Evolutionary conservation across 1,284 basidiomycete species (phyloP).

Genomic region (Fomitopsis pinicola): DNA sequence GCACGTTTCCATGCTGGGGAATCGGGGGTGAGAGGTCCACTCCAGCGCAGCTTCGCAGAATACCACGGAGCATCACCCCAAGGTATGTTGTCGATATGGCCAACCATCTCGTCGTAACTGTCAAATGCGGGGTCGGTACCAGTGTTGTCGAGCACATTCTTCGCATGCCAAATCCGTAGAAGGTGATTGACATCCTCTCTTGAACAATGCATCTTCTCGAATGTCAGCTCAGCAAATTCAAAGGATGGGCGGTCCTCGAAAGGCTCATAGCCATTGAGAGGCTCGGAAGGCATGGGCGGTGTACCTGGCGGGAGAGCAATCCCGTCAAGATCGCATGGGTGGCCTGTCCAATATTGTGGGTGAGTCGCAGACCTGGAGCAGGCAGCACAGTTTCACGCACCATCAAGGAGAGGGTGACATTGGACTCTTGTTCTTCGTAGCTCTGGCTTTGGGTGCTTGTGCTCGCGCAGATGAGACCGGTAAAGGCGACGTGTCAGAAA

Average conservation of each 20-base stretch:
- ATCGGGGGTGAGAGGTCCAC: background rate
- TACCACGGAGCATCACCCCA: background rate
- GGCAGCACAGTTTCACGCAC: too few species aligned
- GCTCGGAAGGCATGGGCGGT: background rate
- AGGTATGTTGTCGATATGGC: slow-evolving; percentile 8
- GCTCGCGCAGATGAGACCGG: too few species aligned
- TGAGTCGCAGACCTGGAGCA: too few species aligned
- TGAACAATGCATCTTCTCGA: slow-evolving; percentile 3
- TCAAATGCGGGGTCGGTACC: slow-evolving; percentile 3
- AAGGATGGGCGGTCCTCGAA: slow-evolving; percentile 5
- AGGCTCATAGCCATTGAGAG: background rate
- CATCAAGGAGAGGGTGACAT: too few species aligned
- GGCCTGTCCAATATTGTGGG: too few species aligned
- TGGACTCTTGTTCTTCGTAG: too few species aligned
- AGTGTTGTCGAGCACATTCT: background rate
- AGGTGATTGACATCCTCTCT: slow-evolving; percentile 6
- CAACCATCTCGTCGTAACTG: slow-evolving; percentile 1
- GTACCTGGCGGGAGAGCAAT: background rate
- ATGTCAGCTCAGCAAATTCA: slow-evolving; percentile 14
- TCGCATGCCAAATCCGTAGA: slow-evolving; percentile 6
- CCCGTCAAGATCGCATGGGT: too few species aligned
- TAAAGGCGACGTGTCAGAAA: too few species aligned
- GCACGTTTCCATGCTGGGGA: slow-evolving; percentile 30
- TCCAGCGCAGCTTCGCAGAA: background rate
- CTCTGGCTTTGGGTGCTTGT: too few species aligned